Evolutionary conservation across 2,329 filamentous ascomycete genomes (phyloP), one percentile per base, ranked within the genome.

Genomic region (Trichoderma guizhouense): DNA sequence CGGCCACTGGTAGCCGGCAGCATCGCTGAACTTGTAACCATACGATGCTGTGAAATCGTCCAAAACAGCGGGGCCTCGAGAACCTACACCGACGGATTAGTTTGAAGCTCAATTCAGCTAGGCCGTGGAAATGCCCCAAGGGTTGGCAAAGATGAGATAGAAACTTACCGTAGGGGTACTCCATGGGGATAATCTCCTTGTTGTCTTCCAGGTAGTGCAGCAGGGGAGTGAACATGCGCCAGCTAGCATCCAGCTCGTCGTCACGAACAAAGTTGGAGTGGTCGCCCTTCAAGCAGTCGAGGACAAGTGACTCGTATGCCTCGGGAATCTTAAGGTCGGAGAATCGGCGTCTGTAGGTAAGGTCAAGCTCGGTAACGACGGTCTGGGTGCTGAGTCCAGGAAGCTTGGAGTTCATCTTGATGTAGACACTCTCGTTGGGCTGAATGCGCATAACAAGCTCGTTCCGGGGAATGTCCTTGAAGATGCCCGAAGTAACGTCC

Each of bases 351-450:
- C 97, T 91, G 88, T 99, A 99, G 75, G 97, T 99, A 77, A 99
- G 90, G 81, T 99, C 96, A 73, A 99, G 92, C 86, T 99, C 96
- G 73, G 96, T 99, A 77, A 98, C 93, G 51, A 98, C 96, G 14
- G 96, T 99, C 88, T 99, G 96, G 95, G 98, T 99, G 87, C 94
- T 98, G 79, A 99, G 87, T 78, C 96, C 96, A 24, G 96, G 97
- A 72, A 99, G 88, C 88, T 99, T 99, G 34, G 95, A 98, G 91
- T 99, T 99, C 96, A 99, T 99, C 91, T 99, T 99, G 84, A 98
- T 97, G 86, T 99, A 99, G 76, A 99, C 95, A 81, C 93, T 97
- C 88, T 99, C 96, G 86, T 99, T 99, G 78, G 96, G 96, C 87
- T 99, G 96, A 76, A 99, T 97, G 77, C 96, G 95, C 86, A 99